Conservation (phyloP, 805 yeast species). For the Saccharomycopsis sp. region DNA sequence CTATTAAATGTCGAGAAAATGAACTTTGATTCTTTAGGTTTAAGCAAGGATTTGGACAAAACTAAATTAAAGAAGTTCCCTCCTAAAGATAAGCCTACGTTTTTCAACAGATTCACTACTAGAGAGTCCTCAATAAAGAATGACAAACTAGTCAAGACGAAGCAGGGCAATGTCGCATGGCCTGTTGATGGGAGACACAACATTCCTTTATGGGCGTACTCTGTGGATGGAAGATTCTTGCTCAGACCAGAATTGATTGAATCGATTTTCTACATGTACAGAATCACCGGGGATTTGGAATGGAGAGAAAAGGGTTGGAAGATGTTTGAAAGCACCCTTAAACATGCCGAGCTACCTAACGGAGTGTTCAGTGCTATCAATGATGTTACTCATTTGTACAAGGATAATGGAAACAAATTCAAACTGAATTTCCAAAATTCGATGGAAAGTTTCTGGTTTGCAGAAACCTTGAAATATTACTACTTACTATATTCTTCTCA, state of each 20-base stretch:
- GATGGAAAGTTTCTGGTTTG: constrained; percentile 46
- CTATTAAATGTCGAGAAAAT: constrained; percentile 10
- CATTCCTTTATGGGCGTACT: constrained; percentile 29
- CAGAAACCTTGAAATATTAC: constrained; percentile 52
- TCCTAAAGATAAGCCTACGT: constrained; percentile 9
- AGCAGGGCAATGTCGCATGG: neutral
- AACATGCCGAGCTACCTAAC: constrained; percentile 12
- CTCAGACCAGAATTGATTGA: constrained; percentile 57
- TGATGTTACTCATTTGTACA: constrained; percentile 32
- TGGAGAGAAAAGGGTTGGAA: constrained; percentile 51
- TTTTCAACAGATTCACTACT: neutral
- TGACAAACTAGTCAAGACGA: neutral
- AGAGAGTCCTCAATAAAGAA: neutral
- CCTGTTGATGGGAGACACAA: neutral
- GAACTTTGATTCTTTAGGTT: constrained; percentile 7
- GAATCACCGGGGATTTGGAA: constrained; percentile 49
- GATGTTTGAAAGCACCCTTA: constrained; percentile 34
- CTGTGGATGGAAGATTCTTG: constrained; percentile 32
- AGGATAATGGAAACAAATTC: constrained; percentile 25
- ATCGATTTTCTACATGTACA: constrained; percentile 48
- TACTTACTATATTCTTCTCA: constrained; percentile 42
- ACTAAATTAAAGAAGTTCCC: constrained; percentile 10
- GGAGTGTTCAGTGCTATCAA: constrained; percentile 35
- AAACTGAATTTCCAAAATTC: constrained; percentile 26
- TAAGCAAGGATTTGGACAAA: neutral